Percentiles rank a stretch among this genome's conserved stretches.
phyloP scores from a whole-genome alignment of 2,329 filamentous ascomycete genomes.

The Zasmidium cellare region DNA sequence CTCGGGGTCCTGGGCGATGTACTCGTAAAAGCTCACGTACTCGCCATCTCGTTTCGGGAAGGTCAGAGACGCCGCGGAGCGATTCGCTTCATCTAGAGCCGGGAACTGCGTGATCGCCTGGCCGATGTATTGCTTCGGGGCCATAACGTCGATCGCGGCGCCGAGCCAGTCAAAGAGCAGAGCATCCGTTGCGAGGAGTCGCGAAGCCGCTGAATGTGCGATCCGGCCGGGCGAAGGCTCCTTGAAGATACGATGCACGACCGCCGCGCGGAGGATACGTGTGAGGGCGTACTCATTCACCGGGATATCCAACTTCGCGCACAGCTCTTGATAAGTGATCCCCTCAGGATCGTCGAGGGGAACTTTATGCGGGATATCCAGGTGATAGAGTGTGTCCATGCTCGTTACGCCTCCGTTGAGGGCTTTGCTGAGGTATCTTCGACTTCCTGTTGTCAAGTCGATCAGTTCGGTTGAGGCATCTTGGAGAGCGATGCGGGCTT shows the following conservation, averaged over 20 bases:
- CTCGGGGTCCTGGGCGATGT: not conserved
- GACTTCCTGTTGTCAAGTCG: not conserved
- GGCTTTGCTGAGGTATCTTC: not conserved
- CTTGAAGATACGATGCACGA: not conserved
- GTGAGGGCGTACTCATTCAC: not conserved
- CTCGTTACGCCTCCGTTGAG: not conserved
- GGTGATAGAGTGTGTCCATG: not conserved
- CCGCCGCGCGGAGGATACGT: not conserved
- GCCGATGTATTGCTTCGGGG: not conserved
- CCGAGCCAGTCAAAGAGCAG: not conserved
- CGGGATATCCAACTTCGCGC: not conserved
- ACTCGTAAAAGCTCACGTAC: not conserved
- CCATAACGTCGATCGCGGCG: not conserved
- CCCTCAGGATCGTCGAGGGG: not conserved
- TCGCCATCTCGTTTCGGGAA: not conserved
- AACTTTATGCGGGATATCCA: not conserved
- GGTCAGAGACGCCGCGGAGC: not conserved
- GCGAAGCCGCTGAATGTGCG: constrained; percentile 3
- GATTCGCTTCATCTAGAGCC: not conserved
- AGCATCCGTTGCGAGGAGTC: not conserved
- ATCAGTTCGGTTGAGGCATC: not conserved
- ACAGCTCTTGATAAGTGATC: not conserved
- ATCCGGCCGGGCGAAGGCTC: not conserved
- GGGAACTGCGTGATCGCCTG: not conserved
- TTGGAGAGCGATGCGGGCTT: not conserved